Evolutionary conservation across 495 filamentous ascomycete species (phyloP), one percentile per base, ranked within the genome.

Genomic region (Neurospora sp.): DNA sequence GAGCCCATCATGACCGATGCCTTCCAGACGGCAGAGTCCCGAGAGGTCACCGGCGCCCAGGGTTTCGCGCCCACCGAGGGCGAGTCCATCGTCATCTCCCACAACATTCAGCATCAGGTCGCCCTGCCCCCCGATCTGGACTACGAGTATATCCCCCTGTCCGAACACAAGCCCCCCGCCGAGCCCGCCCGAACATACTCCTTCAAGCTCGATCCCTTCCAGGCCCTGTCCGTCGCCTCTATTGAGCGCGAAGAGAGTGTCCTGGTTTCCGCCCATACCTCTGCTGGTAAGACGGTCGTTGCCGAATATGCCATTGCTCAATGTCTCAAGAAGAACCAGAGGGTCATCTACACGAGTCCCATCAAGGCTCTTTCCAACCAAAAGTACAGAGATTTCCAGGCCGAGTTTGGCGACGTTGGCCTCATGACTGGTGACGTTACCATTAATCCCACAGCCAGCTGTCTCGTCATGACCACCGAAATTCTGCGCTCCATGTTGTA

Each of bases 361-460:
- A 98, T 99, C 84, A 99, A 99, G 81, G 96, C 96, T 31, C 85
- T 99, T 79, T 97, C 94, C 80, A 99, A 99, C 79, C 96, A 99
- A 81, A 99, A 99, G 77, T 99, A 97, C 81, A 87, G 96, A 84
- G 96, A 99, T 81, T 99, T 99, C 81, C 88, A 89, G 43, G 94
- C 92, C 40, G 94, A 97, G 71, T 99, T 99, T 83, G 94, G 94
- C 48, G 96, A 99, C 81, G 96, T 97, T 72, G 96, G 96, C 42
- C 85, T 99, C 74, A 99, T 99, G 96, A 99, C 96, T 4, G 96
- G 96, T 77, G 96, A 99, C 88, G 96, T 96, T 73, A 99, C 96
- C 37, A 99, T 98, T 83, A 99, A 99, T 78, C 96, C 96, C 42
- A 98, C 96, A 3, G 96, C 96, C 54, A 97, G 94, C 45, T 98